These are phyloP conservation scores for Byssoonygena ceratinophila DNA, from an alignment of 2,329 filamentous ascomycete species.

Conservation along the genomic window DNA sequence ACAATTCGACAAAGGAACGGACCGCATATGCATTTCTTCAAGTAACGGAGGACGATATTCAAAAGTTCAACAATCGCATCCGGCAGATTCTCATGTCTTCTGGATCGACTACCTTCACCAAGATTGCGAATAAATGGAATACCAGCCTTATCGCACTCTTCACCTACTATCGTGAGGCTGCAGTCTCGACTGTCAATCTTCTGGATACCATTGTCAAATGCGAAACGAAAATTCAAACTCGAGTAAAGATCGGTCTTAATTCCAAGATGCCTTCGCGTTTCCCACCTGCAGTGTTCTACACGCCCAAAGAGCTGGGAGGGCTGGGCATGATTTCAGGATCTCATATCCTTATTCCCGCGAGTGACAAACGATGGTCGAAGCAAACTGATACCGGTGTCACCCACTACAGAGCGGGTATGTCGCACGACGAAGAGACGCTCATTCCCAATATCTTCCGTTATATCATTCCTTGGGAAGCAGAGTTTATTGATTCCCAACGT, in stretches of 20 bases:
- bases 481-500: conserved; percentile 97
- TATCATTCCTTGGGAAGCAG: conserved; percentile 97
- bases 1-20: conserved; percentile 92
- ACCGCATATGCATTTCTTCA: conserved; percentile 96
- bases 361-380: conserved; percentile 96
- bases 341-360: conserved; percentile 92
- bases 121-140: conserved; percentile 99
- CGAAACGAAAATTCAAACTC: conserved; percentile 97
- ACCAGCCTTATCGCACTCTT: conserved; percentile 93
- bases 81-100: conserved; percentile 98
- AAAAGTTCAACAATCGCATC: conserved; percentile 98
- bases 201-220: conserved; percentile 98
- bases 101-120: conserved; percentile 97
- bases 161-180: conserved; percentile 96
- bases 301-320: conserved; percentile 92
- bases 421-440: conserved; percentile 90
- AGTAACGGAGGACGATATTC: conserved; percentile 93
- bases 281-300: conserved; percentile 96
- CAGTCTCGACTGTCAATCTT: conserved; percentile 85
- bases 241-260: conserved; percentile 96
- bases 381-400: conserved; percentile 96
- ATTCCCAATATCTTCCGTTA: conserved; percentile 99
- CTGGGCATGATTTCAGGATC: conserved; percentile 98
- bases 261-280: conserved; percentile 99
- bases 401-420: conserved; percentile 96